Evolutionary conservation across 1,284 basidiomycete genomes (phyloP).

Genomic region (Moniliella sp.): DNA sequence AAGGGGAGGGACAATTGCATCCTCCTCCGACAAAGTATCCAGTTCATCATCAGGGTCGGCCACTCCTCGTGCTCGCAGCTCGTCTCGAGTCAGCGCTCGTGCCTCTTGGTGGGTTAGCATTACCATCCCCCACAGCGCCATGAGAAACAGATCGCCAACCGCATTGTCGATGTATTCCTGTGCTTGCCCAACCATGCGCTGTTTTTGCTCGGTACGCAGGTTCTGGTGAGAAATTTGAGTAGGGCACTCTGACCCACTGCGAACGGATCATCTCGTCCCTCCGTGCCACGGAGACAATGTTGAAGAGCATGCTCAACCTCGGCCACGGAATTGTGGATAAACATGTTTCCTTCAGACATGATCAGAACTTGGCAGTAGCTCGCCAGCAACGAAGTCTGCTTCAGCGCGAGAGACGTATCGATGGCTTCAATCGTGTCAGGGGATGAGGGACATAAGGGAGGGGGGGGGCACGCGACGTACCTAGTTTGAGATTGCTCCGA

Average conservation of each 20-base stretch:
- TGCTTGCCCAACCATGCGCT: conserved; percentile 16
- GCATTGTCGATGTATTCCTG: conserved; percentile 26
- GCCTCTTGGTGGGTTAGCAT: conserved; percentile 3
- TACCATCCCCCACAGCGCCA: conserved; percentile 19
- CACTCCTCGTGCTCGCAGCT: too few relatives aligned
- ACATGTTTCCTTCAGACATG: conserved; percentile 17
- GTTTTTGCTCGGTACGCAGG: conserved; percentile 9
- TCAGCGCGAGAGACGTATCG: conserved; percentile 13
- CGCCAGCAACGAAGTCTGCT: conserved; percentile 18
- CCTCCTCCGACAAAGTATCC: conserved; percentile 1
- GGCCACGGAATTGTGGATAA: conserved; percentile 10
- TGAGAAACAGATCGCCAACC: conserved; percentile 19
- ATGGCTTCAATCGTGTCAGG: not conserved
- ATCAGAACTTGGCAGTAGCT: conserved; percentile 25
- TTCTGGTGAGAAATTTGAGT: conserved; percentile 15
- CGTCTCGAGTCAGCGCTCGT: too few relatives aligned
- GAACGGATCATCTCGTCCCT: conserved; percentile 4
- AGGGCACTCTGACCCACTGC: conserved; percentile 8
- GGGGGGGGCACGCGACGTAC: not conserved
- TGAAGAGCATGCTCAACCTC: conserved; percentile 9
- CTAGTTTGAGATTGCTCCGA: conserved; percentile 23
- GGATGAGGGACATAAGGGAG: not conserved
- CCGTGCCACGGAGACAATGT: not conserved
- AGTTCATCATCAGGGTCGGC: conserved; percentile 1
- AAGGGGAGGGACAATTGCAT: conserved; percentile 3